Conservation (phyloP, 345 rosid species). For the Melastoma malabathricum region DNA sequence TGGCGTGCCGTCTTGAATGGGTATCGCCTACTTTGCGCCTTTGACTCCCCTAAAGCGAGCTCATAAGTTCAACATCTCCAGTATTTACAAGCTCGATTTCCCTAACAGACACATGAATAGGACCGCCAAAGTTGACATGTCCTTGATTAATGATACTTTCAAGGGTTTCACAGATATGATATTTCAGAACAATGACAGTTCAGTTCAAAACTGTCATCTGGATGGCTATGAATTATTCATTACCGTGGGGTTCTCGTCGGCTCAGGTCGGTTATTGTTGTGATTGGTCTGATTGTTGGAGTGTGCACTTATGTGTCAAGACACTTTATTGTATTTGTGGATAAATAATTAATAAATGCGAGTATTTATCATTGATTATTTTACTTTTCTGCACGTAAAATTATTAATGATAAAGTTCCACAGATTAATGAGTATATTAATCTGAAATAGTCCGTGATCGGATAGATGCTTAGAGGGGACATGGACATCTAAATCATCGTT, state of each 20-base stretch:
- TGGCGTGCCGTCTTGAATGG: constrained; percentile 59
- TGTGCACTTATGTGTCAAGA: no score
- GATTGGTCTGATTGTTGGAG: no score
- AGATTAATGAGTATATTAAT: no score
- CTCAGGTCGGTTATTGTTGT: no score
- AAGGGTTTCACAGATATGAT: constrained; percentile 87
- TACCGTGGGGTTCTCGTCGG: constrained; percentile 39
- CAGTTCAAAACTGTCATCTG: constrained; percentile 71
- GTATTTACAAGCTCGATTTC: constrained; percentile 84
- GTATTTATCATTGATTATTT: no score
- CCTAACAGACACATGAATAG: constrained; percentile 65
- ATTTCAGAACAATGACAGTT: constrained; percentile 73
- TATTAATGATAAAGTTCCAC: no score
- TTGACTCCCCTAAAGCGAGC: constrained; percentile 82
- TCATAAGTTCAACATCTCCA: constrained; percentile 62
- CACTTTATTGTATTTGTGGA: no score
- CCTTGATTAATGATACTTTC: constrained; percentile 72
- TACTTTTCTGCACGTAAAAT: no score
- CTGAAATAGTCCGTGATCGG: no score
- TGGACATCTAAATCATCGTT: no score
- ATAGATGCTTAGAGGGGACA: no score
- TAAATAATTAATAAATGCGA: no score
- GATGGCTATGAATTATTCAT: constrained; percentile 93
- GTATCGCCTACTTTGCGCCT: constrained; percentile 73
- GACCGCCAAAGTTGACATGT: constrained; percentile 62